Base-by-base conservation (phyloP, 306 rosid species). In the Carpinus viminea region DNA sequence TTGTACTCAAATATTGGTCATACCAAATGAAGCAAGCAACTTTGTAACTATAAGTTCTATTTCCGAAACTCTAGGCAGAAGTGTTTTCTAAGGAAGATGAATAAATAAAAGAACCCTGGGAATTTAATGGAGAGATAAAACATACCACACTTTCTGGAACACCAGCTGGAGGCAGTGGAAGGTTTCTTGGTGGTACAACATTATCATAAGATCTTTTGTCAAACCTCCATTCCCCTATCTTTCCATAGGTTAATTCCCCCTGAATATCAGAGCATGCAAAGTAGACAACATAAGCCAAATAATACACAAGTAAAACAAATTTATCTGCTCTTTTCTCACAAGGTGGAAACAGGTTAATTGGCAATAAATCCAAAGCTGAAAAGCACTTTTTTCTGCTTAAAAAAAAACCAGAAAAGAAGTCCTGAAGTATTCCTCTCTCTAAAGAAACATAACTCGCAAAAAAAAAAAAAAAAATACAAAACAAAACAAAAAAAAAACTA, bases 211-310 rank as follows among this genome's bases (percentile, higher is more conserved):
- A 89, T 81, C 99, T 85, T 82, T 96, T 96, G 81, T 91, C 99
- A 73, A 96, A 96, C 75, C 99, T 90, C 99, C 99, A 96, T 86
- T 96, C 99, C 79, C 99, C 99, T 51, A 93, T 96, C 82, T 93
- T 93, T 81, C 98, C 99, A 81, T 91, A 90, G 26, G 98, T 96
- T 68, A 90, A 56, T 82, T 93, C 94, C 75, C 99, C 98, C 99
- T 93, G 72, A 57, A 78, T 59, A 74, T 73, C 60, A 73, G 36
- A 70, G 43, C 34, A 86, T 21, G 70, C 75, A 70, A 56, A 20
- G 45, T 34, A 78, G n/a, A 83, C 75, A 72, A 46, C 59, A 74
- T 41, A 53, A 80, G 62, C 56, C 74, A 61, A 52, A 28, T 16
- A 78, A 59, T 54, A 43, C 31, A 73, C 48, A 53, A 75, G 45